Evolutionary conservation across 2,329 filamentous ascomycete species (phyloP).

Genomic region (Didymella pomorum): DNA sequence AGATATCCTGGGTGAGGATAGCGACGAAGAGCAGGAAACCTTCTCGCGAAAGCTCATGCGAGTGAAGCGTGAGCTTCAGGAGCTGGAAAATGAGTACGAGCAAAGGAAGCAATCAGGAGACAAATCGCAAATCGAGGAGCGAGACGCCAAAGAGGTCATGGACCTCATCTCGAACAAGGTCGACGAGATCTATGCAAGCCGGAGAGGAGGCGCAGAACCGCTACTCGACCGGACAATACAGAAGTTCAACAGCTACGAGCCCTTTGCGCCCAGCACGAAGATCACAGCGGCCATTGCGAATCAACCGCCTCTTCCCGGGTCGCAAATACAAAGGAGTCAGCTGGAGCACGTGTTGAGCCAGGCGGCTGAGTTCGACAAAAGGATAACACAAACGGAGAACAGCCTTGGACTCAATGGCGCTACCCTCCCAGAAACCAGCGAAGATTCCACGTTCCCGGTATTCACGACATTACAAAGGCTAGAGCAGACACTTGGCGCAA

Average conservation of each 20-base stretch:
- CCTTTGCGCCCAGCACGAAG: slow-evolving; percentile 37
- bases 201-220: slow-evolving; percentile 49
- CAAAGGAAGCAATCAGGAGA: slow-evolving; percentile 57
- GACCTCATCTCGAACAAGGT: slow-evolving; percentile 73
- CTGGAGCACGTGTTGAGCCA: slow-evolving; percentile 73
- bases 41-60: slow-evolving; percentile 82
- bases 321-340: slow-evolving; percentile 44
- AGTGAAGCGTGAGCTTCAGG: slow-evolving; percentile 82
- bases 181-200: slow-evolving; percentile 65
- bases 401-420: slow-evolving; percentile 79
- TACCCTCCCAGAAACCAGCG: slow-evolving; percentile 67
- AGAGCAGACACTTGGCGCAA: slow-evolving; percentile 78
- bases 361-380: slow-evolving; percentile 85
- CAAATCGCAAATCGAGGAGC: slow-evolving; percentile 49
- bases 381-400: slow-evolving; percentile 80
- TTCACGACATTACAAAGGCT: slow-evolving; percentile 82
- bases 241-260: slow-evolving; percentile 45
- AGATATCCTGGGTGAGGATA: slow-evolving; percentile 74
- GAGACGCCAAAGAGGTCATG: slow-evolving; percentile 64
- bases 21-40: slow-evolving; percentile 72
- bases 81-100: slow-evolving; percentile 64
- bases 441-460: slow-evolving; percentile 66
- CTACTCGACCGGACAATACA: slow-evolving; percentile 46
- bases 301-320: slow-evolving; percentile 44
- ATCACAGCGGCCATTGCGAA: slow-evolving; percentile 42